Conservation (phyloP, 306 rosid species). For the Glycine latifolia region DNA sequence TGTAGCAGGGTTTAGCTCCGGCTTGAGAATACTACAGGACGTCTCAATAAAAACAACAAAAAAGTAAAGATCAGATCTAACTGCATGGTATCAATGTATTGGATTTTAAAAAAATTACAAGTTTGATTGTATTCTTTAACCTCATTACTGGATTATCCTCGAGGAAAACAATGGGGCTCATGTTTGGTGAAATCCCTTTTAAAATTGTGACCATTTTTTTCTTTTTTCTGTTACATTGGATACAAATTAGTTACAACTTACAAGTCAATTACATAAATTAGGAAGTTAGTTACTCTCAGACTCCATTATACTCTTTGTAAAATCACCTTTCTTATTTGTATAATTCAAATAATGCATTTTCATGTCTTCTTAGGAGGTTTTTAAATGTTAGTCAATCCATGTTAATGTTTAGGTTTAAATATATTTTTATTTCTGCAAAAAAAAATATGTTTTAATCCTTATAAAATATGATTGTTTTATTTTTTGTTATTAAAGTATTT, state of each 20-base stretch:
- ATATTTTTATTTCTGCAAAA: too few species aligned
- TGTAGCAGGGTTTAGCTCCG: constrained; percentile 37
- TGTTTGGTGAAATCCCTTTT: constrained; percentile 5
- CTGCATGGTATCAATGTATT: too few species aligned
- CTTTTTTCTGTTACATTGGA: neutral
- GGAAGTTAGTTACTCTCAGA: neutral
- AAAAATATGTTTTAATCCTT: too few species aligned
- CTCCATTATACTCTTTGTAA: too few species aligned
- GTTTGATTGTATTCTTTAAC: neutral
- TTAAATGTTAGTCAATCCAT: neutral
- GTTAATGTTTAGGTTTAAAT: neutral
- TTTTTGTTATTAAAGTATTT: too few species aligned
- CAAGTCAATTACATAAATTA: neutral
- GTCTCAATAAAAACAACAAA: constrained; percentile 32
- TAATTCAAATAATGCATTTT: neutral
- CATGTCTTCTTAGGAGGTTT: neutral
- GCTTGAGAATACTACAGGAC: constrained; percentile 19
- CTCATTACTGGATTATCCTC: neutral
- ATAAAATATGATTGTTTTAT: too few species aligned
- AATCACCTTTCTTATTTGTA: neutral
- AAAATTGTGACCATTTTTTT: neutral
- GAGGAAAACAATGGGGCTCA: neutral
- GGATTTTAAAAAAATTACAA: neutral
- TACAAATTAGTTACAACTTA: neutral
- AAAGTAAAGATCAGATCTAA: neutral